A percentile compares a stretch with the other conserved stretches of the same genome.
Conservation (phyloP, 768 basidiomycete genomes). For the Pisolithus marmoratus region DNA sequence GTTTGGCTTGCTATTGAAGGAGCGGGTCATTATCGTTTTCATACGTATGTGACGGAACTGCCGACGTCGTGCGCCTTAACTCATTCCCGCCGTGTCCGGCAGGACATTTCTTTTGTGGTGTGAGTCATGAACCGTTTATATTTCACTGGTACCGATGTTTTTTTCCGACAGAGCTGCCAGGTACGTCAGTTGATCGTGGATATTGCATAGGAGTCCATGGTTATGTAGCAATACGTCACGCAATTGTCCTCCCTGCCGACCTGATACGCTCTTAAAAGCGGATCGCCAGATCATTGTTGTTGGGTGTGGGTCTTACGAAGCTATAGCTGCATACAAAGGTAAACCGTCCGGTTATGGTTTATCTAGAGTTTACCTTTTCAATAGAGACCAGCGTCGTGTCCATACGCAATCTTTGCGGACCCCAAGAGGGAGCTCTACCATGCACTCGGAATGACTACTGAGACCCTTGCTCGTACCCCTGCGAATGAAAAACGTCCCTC, state of each 20-base stretch:
- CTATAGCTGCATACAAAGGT: constrained; percentile 48
- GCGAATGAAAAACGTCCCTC: constrained; percentile 38
- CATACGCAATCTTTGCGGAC: constrained; percentile 56
- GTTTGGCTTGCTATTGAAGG: constrained; percentile 48
- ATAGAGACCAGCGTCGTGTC: constrained; percentile 43
- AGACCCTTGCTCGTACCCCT: constrained; percentile 42
- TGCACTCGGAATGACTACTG: constrained; percentile 53
- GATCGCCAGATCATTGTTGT: constrained; percentile 41
- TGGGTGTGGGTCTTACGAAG: constrained; percentile 55
- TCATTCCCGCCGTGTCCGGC: background rate
- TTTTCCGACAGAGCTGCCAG: constrained; percentile 34
- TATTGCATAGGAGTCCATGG: background rate
- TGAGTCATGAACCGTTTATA: constrained; percentile 22
- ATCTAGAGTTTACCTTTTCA: background rate
- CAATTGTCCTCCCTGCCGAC: constrained; percentile 38
- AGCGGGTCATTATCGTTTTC: constrained; percentile 57
- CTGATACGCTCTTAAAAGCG: constrained; percentile 36
- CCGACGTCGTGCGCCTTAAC: background rate
- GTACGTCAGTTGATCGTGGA: constrained; percentile 18
- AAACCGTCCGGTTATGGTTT: background rate
- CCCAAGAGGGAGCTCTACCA: constrained; percentile 54
- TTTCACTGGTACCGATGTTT: background rate
- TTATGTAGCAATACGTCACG: constrained; percentile 41
- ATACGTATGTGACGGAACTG: constrained; percentile 38
- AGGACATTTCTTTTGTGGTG: constrained; percentile 68